Conservation (phyloP, 2,329 filamentous ascomycete species). For the Cercospora berteroae region DNA sequence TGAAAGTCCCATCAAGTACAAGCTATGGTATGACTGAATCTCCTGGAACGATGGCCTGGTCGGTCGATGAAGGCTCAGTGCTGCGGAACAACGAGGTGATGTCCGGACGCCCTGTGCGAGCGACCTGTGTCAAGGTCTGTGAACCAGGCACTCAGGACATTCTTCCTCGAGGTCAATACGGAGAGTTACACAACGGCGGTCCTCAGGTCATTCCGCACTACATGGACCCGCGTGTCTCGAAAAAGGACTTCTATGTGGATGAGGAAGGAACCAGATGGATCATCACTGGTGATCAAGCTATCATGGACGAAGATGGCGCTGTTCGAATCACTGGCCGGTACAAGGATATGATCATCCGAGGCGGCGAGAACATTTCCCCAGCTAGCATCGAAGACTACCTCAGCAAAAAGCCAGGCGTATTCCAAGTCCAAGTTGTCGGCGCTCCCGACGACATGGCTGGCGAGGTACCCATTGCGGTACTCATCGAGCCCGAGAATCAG, state of each 20-base stretch:
- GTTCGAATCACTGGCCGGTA: slow-evolving; percentile 39
- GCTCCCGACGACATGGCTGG: slow-evolving; percentile 48
- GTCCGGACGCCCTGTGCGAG: slow-evolving; percentile 46
- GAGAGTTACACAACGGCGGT: slow-evolving; percentile 37
- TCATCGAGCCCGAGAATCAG: slow-evolving; percentile 39
- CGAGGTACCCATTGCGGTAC: slow-evolving; percentile 50
- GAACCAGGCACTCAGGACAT: slow-evolving; percentile 30
- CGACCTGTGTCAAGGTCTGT: slow-evolving; percentile 39
- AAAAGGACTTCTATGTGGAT: slow-evolving; percentile 34
- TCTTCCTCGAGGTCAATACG: slow-evolving; percentile 32
- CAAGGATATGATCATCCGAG: slow-evolving; percentile 46
- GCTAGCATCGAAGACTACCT: slow-evolving; percentile 40
- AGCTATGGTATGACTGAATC: slow-evolving; percentile 51
- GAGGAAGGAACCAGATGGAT: slow-evolving; percentile 55
- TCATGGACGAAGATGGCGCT: slow-evolving; percentile 48
- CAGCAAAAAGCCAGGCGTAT: slow-evolving; percentile 36
- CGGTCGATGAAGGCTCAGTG: slow-evolving; percentile 33
- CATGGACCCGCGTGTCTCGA: slow-evolving; percentile 33
- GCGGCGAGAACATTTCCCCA: slow-evolving; percentile 65
- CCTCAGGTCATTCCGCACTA: slow-evolving; percentile 34
- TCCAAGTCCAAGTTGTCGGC: slow-evolving; percentile 46
- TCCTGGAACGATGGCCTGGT: slow-evolving; percentile 46
- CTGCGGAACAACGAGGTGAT: slow-evolving; percentile 40
- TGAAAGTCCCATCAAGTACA: slow-evolving; percentile 34
- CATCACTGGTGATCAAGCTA: slow-evolving; percentile 61